Percentiles rank a stretch among this genome's conserved stretches.
Evolutionary conservation across 495 filamentous ascomycete genomes (phyloP).

Genomic region (Penicillium paxilli): DNA sequence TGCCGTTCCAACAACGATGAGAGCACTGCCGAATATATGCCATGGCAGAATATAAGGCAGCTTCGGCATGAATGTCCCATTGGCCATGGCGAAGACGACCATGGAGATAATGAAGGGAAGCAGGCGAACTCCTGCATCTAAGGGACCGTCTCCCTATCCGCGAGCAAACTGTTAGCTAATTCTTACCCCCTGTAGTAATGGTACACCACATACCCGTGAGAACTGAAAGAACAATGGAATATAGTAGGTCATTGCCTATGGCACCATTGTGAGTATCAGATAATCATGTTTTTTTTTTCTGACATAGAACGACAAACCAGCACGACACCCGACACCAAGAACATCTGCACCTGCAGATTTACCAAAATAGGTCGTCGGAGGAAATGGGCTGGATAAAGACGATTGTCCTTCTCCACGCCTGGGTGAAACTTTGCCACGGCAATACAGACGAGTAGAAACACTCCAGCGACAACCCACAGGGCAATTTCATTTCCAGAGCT

Average conservation of each 20-base stretch:
- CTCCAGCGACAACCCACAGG: not conserved
- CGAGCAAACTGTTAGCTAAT: not conserved
- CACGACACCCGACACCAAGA: constrained; percentile 2
- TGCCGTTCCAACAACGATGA: not conserved
- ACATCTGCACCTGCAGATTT: not conserved
- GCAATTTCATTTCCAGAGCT: not conserved
- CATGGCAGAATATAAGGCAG: not conserved
- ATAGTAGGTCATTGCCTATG: not conserved
- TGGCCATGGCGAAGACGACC: not conserved
- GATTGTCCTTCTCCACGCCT: not conserved
- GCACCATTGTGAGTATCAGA: not conserved
- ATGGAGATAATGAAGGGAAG: constrained; percentile 1
- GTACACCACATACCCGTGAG: not conserved
- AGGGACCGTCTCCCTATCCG: not conserved
- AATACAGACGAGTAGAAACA: not conserved
- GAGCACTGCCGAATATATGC: not conserved
- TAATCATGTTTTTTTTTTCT: no score
- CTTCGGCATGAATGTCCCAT: constrained; percentile 1
- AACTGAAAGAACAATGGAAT: constrained; percentile 5
- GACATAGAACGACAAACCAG: not conserved
- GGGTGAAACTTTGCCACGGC: constrained; percentile 2
- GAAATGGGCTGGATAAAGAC: constrained; percentile 1
- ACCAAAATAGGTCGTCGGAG: not conserved
- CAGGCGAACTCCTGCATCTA: constrained; percentile 2
- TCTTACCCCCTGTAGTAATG: not conserved